Percentiles rank a stretch among this genome's conserved stretches.
These are phyloP conservation scores for Populus hybrid DNA, from an alignment of 441 rosid species.

Conservation along the genomic window DNA sequence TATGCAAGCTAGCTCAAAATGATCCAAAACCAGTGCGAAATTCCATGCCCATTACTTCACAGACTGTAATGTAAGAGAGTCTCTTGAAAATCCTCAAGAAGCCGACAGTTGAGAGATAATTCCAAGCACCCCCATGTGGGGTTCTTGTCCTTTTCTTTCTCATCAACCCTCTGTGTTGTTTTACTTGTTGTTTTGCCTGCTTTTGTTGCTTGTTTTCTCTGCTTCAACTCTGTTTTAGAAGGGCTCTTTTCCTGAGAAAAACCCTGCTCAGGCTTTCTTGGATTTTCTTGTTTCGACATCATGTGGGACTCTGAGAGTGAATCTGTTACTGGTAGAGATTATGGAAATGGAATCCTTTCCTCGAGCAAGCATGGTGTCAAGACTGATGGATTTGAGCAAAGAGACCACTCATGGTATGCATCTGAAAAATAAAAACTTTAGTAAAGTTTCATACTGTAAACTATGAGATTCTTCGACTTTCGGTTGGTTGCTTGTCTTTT, in stretches of 20 bases:
- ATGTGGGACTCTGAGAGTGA: slow-evolving; percentile 97
- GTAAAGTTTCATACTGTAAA: background rate
- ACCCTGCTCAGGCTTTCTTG: slow-evolving; percentile 14
- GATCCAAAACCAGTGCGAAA: slow-evolving; percentile 38
- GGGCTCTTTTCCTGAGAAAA: slow-evolving; percentile 9
- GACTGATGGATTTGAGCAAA: slow-evolving; percentile 84
- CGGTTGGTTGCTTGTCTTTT: background rate
- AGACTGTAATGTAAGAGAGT: slow-evolving; percentile 44
- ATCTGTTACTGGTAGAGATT: slow-evolving; percentile 61
- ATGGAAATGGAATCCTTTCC: slow-evolving; percentile 70
- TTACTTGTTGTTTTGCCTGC: slow-evolving; percentile 22
- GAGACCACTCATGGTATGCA: slow-evolving; percentile 83
- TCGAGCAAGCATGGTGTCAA: slow-evolving; percentile 65
- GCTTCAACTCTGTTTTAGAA: slow-evolving; percentile 16
- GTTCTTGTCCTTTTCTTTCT: slow-evolving; percentile 25
- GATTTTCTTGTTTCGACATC: slow-evolving; percentile 24
- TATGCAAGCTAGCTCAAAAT: slow-evolving; percentile 16
- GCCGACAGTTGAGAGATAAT: slow-evolving; percentile 52
- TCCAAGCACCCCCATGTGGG: slow-evolving; percentile 85
- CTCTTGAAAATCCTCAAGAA: slow-evolving; percentile 41
- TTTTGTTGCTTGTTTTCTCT: slow-evolving; percentile 22
- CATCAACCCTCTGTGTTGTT: slow-evolving; percentile 25
- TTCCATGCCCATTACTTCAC: slow-evolving; percentile 59
- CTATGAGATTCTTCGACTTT: background rate
- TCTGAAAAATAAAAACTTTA: background rate